Conservation (phyloP, 352 stramenopile genomes). For the Globisporangium takayamanum region DNA sequence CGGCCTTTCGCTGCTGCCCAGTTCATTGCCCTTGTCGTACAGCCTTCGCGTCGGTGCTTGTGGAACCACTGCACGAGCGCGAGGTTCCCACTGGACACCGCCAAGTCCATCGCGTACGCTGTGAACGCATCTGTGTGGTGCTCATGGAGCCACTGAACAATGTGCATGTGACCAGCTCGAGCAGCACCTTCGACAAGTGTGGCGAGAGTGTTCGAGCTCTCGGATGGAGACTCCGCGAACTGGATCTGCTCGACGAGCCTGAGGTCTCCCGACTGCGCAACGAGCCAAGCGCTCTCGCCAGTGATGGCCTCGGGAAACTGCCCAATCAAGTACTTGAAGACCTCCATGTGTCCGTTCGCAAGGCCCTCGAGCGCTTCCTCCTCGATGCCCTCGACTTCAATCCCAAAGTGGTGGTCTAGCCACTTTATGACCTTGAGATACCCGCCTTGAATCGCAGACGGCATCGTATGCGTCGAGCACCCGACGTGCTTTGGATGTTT, state of each 20-base stretch:
- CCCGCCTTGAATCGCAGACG: not conserved
- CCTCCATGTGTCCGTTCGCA: slow-evolving; percentile 1
- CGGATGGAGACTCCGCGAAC: too few species aligned
- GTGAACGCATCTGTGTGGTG: not conserved
- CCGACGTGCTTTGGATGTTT: not conserved
- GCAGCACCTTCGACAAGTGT: not conserved
- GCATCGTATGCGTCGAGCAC: not conserved
- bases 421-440: slow-evolving; percentile 1
- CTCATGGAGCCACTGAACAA: slow-evolving; percentile 9
- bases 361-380: not conserved
- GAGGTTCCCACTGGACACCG: too few species aligned
- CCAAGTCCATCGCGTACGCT: not conserved
- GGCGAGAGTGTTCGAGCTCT: too few species aligned
- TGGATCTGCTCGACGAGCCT: not conserved
- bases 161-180: not conserved
- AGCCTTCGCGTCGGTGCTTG: too few species aligned
- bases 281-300: not conserved
- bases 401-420: slow-evolving; percentile 1
- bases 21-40: too few species aligned
- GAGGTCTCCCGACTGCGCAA: not conserved
- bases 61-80: too few species aligned
- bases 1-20: too few species aligned
- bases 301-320: not conserved
- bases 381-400: not conserved
- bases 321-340: slow-evolving; percentile 3